Evolutionary conservation across 805 yeast genomes (phyloP).

Genomic region (Schizosaccharomyces octosporus): DNA sequence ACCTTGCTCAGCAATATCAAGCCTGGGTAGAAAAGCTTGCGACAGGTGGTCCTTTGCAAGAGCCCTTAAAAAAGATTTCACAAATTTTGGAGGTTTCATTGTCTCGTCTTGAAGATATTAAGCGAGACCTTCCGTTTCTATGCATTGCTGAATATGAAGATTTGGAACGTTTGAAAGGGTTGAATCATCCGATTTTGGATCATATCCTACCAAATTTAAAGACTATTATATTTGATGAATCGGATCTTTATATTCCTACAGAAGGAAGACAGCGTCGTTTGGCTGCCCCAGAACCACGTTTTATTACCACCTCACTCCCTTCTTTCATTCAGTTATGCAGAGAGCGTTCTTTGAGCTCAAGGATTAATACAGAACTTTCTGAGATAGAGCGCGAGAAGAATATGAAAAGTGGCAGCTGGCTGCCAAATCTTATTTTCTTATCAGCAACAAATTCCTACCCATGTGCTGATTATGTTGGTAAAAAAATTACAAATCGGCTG

Average conservation of each 20-base stretch:
- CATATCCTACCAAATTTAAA: background rate
- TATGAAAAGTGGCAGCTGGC: background rate
- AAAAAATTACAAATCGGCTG: background rate
- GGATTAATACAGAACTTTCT: background rate
- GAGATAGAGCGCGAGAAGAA: background rate
- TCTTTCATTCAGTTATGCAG: background rate
- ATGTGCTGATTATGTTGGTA: background rate
- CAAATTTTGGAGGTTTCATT: too few species aligned
- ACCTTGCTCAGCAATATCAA: too few species aligned
- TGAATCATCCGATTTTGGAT: background rate
- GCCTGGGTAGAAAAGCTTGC: too few species aligned
- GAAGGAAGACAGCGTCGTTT: background rate
- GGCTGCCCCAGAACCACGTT: background rate
- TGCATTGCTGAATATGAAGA: background rate
- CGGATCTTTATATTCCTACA: background rate
- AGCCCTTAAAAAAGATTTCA: too few species aligned
- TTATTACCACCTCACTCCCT: background rate
- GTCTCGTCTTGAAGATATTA: too few species aligned
- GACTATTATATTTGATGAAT: background rate
- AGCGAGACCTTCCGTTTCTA: background rate
- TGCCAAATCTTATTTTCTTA: background rate
- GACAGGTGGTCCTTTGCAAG: too few species aligned
- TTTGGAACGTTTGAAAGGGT: background rate
- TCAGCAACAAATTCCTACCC: background rate
- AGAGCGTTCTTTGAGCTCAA: background rate